Conservation (phyloP, 257 asterid genomes). For the Nicotiana sylvestris region DNA sequence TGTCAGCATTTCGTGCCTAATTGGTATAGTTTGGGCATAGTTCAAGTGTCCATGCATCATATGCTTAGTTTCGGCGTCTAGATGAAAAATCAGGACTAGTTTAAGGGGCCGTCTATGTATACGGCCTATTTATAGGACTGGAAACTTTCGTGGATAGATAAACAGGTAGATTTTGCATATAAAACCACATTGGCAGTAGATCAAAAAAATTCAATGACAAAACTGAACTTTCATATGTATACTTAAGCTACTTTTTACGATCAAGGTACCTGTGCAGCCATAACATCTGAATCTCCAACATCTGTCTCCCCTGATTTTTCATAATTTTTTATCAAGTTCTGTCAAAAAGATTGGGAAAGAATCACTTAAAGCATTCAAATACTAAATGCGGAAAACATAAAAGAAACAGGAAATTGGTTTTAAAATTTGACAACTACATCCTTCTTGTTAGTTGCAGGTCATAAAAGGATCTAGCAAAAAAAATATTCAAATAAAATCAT, state of each 20-base stretch:
- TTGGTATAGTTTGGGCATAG: background rate
- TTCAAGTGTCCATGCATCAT: background rate
- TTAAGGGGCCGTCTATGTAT: background rate
- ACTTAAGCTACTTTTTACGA: background rate
- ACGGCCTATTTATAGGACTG: background rate
- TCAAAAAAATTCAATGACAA: background rate
- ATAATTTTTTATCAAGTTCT: conserved; percentile 50
- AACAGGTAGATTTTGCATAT: background rate
- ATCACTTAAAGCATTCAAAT: background rate
- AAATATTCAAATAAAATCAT: background rate
- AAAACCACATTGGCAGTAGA: background rate
- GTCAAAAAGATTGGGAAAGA: conserved; percentile 5
- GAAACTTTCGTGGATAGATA: background rate
- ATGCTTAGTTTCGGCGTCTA: background rate
- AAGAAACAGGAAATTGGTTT: background rate
- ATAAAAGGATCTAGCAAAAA: background rate
- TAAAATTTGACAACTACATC: background rate
- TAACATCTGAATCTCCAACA: conserved; percentile 47
- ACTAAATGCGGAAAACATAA: background rate
- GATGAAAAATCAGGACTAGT: background rate
- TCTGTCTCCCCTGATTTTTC: conserved; percentile 51
- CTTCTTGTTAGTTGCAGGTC: background rate
- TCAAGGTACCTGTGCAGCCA: conserved; percentile 58
- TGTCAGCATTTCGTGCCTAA: background rate
- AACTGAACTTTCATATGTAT: background rate